Base-by-base conservation (phyloP, 1,284 basidiomycete species). In the Golubevia pallescens region DNA sequence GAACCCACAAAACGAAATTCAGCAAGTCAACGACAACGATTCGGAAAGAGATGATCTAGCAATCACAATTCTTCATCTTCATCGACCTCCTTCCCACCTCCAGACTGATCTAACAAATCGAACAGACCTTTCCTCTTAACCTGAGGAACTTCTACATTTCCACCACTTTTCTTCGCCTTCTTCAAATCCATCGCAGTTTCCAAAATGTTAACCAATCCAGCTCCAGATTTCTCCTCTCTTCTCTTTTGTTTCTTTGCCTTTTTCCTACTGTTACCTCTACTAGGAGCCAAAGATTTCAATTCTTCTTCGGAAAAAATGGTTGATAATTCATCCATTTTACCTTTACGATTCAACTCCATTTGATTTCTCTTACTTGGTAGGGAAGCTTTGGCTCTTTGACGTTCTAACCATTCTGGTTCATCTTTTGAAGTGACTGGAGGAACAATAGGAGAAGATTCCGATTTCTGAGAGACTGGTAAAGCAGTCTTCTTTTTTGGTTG, bases 201-300 rank as follows among this genome's bases (percentile, higher is more conserved):
- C 8, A 74, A 67, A 34, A 28, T 28, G 0, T 63, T 61, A 2
- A 70, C 75, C 1, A 77, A 61, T 0, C 73, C 75, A 0, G 75
- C 75, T 0, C 70, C 73, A 0, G 70, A 65, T 10, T 61, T 63
- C 7, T 70, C 67, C 2, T 65, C 66, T 0, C 69, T 56, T 58
- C 73, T 75, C 54, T 73, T 73, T 19, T 65, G 21, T 68, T 77
- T 77, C 53, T 77, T 77, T 19, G 71, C 57, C 63, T 70, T 70
- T 14, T 67, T 53, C 0, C 70, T 23, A 0, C 58, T 20, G 1
- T 66, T 64, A 10, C 70, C 63, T 3, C 62, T 54, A 16, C 62
- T 24, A 6, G 62, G 58, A 0, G 73, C 66, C 70, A 75, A 69
- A 20, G 63, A 60, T 6, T 54, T 58, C 1, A 77, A 61, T 48